Evolutionary conservation across 2,329 filamentous ascomycete genomes (phyloP).

Genomic region (Aureobasidium sp.): DNA sequence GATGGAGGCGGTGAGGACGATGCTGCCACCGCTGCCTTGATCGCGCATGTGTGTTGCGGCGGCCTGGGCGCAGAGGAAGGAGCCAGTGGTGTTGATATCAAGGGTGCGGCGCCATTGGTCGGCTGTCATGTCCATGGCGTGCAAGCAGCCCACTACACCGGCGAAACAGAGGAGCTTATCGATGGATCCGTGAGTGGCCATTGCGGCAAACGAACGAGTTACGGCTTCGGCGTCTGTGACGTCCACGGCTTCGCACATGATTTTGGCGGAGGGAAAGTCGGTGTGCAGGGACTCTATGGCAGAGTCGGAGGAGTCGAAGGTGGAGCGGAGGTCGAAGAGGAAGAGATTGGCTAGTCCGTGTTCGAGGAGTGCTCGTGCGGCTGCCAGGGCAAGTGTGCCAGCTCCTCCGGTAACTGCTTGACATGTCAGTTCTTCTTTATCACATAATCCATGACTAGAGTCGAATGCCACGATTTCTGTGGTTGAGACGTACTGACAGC

Average conservation of each 20-base stretch:
- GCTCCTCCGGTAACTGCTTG: slow-evolving; percentile 55
- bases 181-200: slow-evolving; percentile 38
- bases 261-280: slow-evolving; percentile 46
- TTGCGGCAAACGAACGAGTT: slow-evolving; percentile 34
- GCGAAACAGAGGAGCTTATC: slow-evolving; percentile 56
- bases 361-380: slow-evolving; percentile 56
- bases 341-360: slow-evolving; percentile 53
- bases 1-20: slow-evolving; percentile 59
- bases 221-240: slow-evolving; percentile 48
- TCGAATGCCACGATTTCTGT: no score
- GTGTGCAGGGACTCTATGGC: slow-evolving; percentile 39
- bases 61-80: slow-evolving; percentile 62
- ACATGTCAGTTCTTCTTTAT: not conserved
- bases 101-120: slow-evolving; percentile 54
- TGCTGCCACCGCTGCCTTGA: slow-evolving; percentile 46
- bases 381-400: slow-evolving; percentile 52
- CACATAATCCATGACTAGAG: no score
- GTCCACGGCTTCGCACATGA: slow-evolving; percentile 47
- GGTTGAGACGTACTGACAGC: slow-evolving; percentile 37
- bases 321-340: slow-evolving; percentile 50
- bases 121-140: slow-evolving; percentile 50
- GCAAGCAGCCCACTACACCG: slow-evolving; percentile 55
- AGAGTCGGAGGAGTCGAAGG: slow-evolving; percentile 29
- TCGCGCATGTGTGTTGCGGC: slow-evolving; percentile 47
- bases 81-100: slow-evolving; percentile 64